Evolutionary conservation across 805 yeast species (phyloP).

Genomic region (Saturnispora mendoncae): DNA sequence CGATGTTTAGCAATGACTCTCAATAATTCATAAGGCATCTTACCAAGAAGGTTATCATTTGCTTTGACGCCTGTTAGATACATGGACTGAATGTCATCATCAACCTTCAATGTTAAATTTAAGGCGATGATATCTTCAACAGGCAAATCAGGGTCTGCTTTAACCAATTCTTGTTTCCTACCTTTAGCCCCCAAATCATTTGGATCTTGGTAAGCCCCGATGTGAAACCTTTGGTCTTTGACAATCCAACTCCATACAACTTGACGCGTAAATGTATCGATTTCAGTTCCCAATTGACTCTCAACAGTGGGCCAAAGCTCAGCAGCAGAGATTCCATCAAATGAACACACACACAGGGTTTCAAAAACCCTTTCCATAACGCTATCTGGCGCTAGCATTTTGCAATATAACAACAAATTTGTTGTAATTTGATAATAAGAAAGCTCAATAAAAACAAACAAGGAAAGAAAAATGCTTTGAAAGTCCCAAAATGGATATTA

Average conservation of each 20-base stretch:
- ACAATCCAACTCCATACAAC: constrained; percentile 33
- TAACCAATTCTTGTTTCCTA: background rate
- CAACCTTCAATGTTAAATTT: constrained; percentile 29
- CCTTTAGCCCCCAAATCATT: background rate
- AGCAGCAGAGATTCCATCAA: constrained; percentile 25
- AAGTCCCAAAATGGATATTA: too few species aligned
- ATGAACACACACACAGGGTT: constrained; percentile 30
- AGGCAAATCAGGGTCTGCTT: background rate
- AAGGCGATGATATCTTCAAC: background rate
- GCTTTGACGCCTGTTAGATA: constrained; percentile 48
- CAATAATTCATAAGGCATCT: constrained; percentile 45
- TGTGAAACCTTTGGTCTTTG: constrained; percentile 21
- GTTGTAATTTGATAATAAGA: background rate
- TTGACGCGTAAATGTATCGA: constrained; percentile 27
- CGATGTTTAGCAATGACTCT: constrained; percentile 53
- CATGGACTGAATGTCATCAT: constrained; percentile 49
- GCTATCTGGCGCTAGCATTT: constrained; percentile 25
- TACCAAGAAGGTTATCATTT: constrained; percentile 45
- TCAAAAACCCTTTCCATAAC: constrained; percentile 28
- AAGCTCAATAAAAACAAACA: background rate
- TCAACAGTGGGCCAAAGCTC: constrained; percentile 29
- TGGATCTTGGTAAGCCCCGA: constrained; percentile 8
- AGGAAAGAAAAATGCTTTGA: background rate
- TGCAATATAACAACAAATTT: constrained; percentile 7
- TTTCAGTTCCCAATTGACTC: constrained; percentile 10